A percentile compares a stretch with the other conserved stretches of the same genome.
phyloP scores from a whole-genome alignment of 2,329 filamentous ascomycete genomes.

The Pseudogymnoascus sp. region DNA sequence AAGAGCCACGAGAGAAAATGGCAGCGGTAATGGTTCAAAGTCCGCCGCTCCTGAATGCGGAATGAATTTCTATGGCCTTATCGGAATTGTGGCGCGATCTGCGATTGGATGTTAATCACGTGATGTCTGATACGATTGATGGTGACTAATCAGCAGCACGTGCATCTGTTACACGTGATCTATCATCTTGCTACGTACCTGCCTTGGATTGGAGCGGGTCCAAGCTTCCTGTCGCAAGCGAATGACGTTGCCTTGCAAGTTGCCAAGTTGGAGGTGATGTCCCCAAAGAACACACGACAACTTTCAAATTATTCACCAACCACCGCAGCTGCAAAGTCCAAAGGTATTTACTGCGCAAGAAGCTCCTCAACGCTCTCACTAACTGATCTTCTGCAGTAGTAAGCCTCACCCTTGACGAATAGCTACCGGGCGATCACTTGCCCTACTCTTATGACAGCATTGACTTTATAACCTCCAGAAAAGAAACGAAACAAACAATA shows the following conservation, averaged over 20 bases:
- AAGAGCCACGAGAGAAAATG: not conserved
- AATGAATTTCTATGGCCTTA: slow-evolving; percentile 9
- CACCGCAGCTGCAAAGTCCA: not conserved
- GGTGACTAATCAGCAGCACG: not conserved
- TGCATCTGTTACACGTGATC: not conserved
- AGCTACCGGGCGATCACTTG: not conserved
- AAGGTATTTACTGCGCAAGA: not conserved
- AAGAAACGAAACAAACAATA: slow-evolving; percentile 3
- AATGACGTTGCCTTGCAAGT: slow-evolving; percentile 9
- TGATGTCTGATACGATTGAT: not conserved
- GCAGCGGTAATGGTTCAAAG: not conserved
- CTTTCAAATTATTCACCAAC: slow-evolving; percentile 1
- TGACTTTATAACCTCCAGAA: slow-evolving; percentile 10
- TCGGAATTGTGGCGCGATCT: slow-evolving; percentile 6
- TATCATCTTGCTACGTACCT: not conserved
- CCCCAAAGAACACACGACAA: slow-evolving; percentile 7
- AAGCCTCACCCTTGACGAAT: not conserved
- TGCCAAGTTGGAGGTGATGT: slow-evolving; percentile 7
- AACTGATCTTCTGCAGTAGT: not conserved
- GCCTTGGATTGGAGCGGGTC: slow-evolving; percentile 23
- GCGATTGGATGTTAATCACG: not conserved
- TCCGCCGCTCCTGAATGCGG: slow-evolving; percentile 2
- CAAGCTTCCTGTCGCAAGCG: slow-evolving; percentile 4
- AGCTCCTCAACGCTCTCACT: not conserved
- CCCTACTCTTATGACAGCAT: not conserved